Conservation (phyloP, 352 stramenopile species). For the Pythium coloratum region DNA sequence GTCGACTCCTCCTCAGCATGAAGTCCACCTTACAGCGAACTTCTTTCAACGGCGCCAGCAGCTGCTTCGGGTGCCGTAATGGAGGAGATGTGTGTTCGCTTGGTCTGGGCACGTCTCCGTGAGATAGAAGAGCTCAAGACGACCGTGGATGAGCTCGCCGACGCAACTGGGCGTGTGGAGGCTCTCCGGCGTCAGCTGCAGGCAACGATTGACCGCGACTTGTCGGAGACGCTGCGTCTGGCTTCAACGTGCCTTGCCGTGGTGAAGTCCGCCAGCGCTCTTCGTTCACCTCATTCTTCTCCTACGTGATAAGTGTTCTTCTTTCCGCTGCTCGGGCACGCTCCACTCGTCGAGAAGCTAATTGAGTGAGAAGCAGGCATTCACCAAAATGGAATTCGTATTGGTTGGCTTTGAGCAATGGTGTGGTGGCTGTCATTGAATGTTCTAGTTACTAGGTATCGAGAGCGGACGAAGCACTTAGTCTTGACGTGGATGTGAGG, state of each 20-base stretch:
- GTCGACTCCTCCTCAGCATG: too few relatives aligned
- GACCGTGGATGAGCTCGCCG: background rate
- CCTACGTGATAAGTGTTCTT: background rate
- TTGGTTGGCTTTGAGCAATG: background rate
- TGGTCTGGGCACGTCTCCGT: conserved; percentile 8
- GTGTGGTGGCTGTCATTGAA: too few relatives aligned
- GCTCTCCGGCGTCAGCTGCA: background rate
- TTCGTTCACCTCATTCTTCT: conserved; percentile 5
- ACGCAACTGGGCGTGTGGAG: conserved; percentile 6
- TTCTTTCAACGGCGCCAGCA: too few relatives aligned
- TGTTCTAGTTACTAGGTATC: too few relatives aligned
- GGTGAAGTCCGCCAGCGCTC: conserved; percentile 1
- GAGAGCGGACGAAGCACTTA: too few relatives aligned
- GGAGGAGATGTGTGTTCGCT: conserved; percentile 1
- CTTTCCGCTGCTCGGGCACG: background rate
- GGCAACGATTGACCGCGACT: background rate
- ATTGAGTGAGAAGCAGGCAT: too few relatives aligned
- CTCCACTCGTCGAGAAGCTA: background rate
- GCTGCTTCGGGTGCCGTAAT: background rate
- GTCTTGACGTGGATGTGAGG: too few relatives aligned
- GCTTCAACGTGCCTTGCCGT: background rate
- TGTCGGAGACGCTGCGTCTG: conserved; percentile 1
- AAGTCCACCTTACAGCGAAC: too few relatives aligned
- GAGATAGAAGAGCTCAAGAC: conserved; percentile 5
- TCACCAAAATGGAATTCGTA: background rate